phyloP scores from a whole-genome alignment of 257 asterid genomes.

The Fraxinus americana region DNA sequence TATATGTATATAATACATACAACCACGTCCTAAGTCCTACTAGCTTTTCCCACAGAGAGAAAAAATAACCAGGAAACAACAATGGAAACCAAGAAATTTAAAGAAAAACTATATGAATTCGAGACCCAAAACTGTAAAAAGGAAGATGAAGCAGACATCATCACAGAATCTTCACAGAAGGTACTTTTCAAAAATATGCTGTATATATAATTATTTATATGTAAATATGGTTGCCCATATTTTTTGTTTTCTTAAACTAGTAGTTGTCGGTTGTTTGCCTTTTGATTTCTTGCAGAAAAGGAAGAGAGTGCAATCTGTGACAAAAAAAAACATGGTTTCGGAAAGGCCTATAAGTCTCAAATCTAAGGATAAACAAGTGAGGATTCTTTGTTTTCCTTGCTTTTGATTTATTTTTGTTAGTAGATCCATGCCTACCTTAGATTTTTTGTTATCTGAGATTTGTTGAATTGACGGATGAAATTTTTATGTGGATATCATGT shows the following conservation, averaged over 20 bases:
- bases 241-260: conserved; percentile 1
- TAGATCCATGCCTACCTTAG: conserved; percentile 29
- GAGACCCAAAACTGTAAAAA: conserved; percentile 22
- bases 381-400: background rate
- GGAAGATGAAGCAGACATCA: conserved; percentile 14
- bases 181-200: conserved; percentile 12
- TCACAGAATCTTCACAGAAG: conserved; percentile 37
- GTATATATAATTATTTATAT: background rate
- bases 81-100: conserved; percentile 32
- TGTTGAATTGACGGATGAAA: conserved; percentile 12
- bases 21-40: too few species aligned
- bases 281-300: conserved; percentile 28
- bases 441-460: conserved; percentile 10
- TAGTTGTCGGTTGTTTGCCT: conserved; percentile 14
- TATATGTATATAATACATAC: too few species aligned
- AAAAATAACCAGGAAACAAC: background rate
- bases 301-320: conserved; percentile 38
- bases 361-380: conserved; percentile 60
- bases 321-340: conserved; percentile 39
- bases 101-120: conserved; percentile 24
- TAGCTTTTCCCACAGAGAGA: too few species aligned
- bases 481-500: conserved; percentile 9
- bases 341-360: conserved; percentile 42
- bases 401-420: conserved; percentile 16
- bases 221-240: background rate